These are phyloP conservation scores for Lathyrus sativus DNA, from an alignment of 306 rosid genomes.

Conservation along the genomic window DNA sequence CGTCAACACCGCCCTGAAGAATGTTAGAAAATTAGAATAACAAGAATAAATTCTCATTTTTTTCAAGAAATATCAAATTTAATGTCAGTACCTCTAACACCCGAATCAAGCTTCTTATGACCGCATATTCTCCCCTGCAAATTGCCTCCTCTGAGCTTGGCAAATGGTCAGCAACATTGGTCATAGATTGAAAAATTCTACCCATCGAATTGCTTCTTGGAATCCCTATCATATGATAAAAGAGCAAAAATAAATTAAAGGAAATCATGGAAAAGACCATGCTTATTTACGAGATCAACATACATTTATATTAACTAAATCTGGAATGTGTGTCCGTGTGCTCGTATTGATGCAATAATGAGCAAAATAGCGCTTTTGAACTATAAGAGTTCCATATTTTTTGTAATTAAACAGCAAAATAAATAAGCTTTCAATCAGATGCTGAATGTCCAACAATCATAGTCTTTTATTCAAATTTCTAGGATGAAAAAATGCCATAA, in stretches of 20 bases:
- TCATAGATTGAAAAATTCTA: conserved; percentile 57
- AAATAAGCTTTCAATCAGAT: neutral
- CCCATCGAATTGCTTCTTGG: conserved; percentile 82
- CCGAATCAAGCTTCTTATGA: conserved; percentile 88
- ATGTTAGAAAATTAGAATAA: conserved; percentile 35
- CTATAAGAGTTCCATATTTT: conserved; percentile 3
- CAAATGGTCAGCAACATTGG: conserved; percentile 56
- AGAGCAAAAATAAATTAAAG: conserved; percentile 5
- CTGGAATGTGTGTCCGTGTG: neutral
- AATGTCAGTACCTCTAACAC: conserved; percentile 73
- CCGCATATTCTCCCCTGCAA: conserved; percentile 87
- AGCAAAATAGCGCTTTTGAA: neutral
- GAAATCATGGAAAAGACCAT: neutral
- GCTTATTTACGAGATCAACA: neutral
- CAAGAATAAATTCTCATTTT: neutral
- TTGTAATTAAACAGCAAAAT: neutral
- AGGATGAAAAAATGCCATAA: conserved; percentile 5
- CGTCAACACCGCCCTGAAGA: conserved; percentile 89
- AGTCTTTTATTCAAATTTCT: conserved; percentile 1
- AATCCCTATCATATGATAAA: conserved; percentile 54
- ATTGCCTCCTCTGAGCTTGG: conserved; percentile 87
- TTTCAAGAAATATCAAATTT: conserved; percentile 30
- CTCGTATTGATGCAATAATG: neutral
- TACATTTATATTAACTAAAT: neutral
- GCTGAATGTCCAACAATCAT: neutral